These are phyloP conservation scores for Solanum hybrid DNA, from an alignment of 305 asterid genomes.

Conservation along the genomic window DNA sequence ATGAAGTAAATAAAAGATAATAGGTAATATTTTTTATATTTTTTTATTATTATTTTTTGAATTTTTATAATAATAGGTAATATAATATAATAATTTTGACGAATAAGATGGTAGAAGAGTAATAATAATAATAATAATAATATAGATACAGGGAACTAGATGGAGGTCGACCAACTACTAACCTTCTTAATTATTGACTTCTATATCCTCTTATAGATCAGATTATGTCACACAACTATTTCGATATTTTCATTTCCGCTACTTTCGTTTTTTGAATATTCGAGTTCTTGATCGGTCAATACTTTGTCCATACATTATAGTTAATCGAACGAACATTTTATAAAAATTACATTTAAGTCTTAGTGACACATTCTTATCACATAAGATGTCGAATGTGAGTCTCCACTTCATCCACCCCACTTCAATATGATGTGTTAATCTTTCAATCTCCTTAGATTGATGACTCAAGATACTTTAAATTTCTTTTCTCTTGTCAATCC, in stretches of 20 bases:
- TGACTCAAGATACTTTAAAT: neutral
- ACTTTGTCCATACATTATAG: neutral
- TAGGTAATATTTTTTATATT: neutral
- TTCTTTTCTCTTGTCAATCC: neutral
- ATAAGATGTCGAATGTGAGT: neutral
- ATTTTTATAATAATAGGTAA: no score
- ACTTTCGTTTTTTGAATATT: neutral
- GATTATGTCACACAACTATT: neutral
- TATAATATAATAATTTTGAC: no score
- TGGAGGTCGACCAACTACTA: no score
- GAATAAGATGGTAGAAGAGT: no score
- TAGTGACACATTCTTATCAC: neutral
- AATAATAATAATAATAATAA: no score
- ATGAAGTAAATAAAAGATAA: neutral
- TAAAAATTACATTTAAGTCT: neutral
- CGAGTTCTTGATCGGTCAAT: neutral
- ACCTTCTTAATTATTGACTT: no score
- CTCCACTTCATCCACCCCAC: rapidly evolving
- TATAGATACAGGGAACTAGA: no score
- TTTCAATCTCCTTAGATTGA: no score
- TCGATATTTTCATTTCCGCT: neutral
- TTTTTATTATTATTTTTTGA: no score
- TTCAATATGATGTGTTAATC: neutral
- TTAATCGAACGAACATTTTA: neutral
- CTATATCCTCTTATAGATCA: neutral